Evolutionary conservation across 2,329 filamentous ascomycete species (phyloP).

Genomic region (Harringtonia aguacate): DNA sequence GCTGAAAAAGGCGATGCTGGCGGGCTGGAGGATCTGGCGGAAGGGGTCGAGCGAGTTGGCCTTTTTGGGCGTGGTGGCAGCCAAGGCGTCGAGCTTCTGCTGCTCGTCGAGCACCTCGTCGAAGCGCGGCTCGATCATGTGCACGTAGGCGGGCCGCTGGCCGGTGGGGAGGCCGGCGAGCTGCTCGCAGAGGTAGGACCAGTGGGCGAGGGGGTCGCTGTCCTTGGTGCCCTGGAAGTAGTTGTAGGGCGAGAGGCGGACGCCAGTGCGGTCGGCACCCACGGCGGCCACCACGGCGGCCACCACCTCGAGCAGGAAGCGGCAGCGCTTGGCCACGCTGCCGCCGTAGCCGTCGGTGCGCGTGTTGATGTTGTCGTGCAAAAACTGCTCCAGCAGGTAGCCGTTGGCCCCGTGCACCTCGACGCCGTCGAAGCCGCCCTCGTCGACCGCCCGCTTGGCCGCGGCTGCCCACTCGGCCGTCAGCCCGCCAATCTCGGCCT

Average conservation of each 20-base stretch:
- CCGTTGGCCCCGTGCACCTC: constrained; percentile 51
- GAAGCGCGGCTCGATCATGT: constrained; percentile 11
- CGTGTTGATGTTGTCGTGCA: constrained; percentile 10
- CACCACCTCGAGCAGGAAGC: constrained; percentile 14
- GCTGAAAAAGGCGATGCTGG: constrained; percentile 24
- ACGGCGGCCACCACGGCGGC: constrained; percentile 32
- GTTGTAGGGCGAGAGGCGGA: constrained; percentile 45
- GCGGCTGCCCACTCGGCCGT: constrained; percentile 46
- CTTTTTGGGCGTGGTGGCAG: constrained; percentile 24
- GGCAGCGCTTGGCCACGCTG: constrained; percentile 15
- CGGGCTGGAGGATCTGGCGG: constrained; percentile 32
- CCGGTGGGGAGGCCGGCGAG: constrained; percentile 13
- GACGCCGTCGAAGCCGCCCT: constrained; percentile 62
- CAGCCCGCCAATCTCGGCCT: constrained; percentile 51
- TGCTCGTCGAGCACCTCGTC: constrained; percentile 10
- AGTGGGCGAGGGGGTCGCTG: constrained; percentile 45
- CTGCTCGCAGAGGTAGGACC: constrained; percentile 30
- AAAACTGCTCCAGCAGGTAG: constrained; percentile 24
- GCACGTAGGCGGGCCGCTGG: constrained; percentile 4
- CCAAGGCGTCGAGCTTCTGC: constrained; percentile 27
- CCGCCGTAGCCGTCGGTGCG: constrained; percentile 11
- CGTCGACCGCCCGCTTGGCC: constrained; percentile 40
- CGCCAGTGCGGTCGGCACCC: constrained; percentile 36
- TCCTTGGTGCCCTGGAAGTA: constrained; percentile 48
- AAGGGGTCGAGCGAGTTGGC: constrained; percentile 10